phyloP scores from a whole-genome alignment of 495 filamentous ascomycete species.

The Lasiosphaeria ovina region DNA sequence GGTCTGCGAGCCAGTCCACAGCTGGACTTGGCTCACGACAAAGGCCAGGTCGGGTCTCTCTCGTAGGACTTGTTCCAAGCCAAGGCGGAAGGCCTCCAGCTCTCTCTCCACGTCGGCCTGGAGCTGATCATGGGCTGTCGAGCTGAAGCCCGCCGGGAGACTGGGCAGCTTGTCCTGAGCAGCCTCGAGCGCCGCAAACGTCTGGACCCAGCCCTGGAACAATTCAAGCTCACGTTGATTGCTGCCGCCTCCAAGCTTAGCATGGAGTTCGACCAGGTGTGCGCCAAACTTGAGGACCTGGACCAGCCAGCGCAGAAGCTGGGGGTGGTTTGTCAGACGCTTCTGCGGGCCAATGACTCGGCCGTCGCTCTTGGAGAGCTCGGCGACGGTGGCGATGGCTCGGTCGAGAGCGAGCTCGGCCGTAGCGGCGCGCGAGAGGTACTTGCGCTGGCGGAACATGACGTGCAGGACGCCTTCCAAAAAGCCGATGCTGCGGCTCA shows the following conservation, averaged over 20 bases:
- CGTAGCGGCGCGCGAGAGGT: slow-evolving; percentile 37
- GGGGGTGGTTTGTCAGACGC: slow-evolving; percentile 27
- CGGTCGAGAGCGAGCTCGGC: slow-evolving; percentile 18
- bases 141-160: slow-evolving; percentile 55
- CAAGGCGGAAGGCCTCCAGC: slow-evolving; percentile 43
- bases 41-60: slow-evolving; percentile 61
- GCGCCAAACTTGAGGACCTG: slow-evolving; percentile 42
- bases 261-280: slow-evolving; percentile 57
- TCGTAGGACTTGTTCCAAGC: slow-evolving; percentile 43
- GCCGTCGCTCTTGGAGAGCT: slow-evolving; percentile 24
- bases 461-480: slow-evolving; percentile 77
- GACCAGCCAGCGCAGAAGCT: slow-evolving; percentile 40
- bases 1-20: slow-evolving; percentile 39
- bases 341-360: slow-evolving; percentile 19
- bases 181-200: slow-evolving; percentile 33
- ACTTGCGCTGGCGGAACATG: slow-evolving; percentile 63
- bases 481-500: slow-evolving; percentile 72
- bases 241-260: slow-evolving; percentile 54
- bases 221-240: slow-evolving; percentile 39
- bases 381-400: slow-evolving; percentile 21
- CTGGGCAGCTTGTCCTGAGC: slow-evolving; percentile 48
- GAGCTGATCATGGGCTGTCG: slow-evolving; percentile 41
- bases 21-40: slow-evolving; percentile 57
- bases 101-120: slow-evolving; percentile 44
- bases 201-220: slow-evolving; percentile 51